These are phyloP conservation scores for Rutstroemia sp. DNA, from an alignment of 2,329 filamentous ascomycete genomes.

Conservation along the genomic window DNA sequence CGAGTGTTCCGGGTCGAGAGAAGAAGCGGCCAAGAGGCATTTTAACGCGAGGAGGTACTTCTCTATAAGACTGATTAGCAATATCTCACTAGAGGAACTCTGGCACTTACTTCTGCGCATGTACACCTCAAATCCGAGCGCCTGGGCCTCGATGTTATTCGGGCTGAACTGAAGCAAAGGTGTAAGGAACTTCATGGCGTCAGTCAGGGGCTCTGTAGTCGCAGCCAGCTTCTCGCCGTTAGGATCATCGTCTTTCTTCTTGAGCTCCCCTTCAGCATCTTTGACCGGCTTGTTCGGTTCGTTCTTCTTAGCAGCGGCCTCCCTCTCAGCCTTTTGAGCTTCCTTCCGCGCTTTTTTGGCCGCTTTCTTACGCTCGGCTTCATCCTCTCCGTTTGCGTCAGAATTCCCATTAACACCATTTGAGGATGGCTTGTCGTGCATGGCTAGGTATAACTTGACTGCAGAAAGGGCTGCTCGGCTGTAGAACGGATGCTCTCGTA, in stretches of 20 bases:
- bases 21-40: constrained; percentile 68
- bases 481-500: constrained; percentile 92
- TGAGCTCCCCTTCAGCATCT: constrained; percentile 54
- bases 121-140: constrained; percentile 84
- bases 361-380: constrained; percentile 74
- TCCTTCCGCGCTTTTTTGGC: constrained; percentile 87
- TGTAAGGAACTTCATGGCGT: constrained; percentile 78
- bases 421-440: constrained; percentile 66
- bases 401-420: constrained; percentile 53
- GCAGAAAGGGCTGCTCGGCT: constrained; percentile 76
- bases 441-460: constrained; percentile 68
- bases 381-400: constrained; percentile 41
- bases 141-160: constrained; percentile 73
- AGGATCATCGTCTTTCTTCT: constrained; percentile 89
- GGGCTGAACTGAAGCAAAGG: constrained; percentile 79
- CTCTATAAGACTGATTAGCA: constrained; percentile 42
- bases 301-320: constrained; percentile 73
- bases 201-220: constrained; percentile 74
- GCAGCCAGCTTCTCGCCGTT: constrained; percentile 71
- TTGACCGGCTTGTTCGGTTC: constrained; percentile 71
- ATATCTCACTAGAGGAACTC: not conserved
- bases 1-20: constrained; percentile 61
- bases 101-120: constrained; percentile 64
- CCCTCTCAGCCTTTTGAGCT: constrained; percentile 63
- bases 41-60: constrained; percentile 85